phyloP scores from a whole-genome alignment of 495 filamentous ascomycete species.

The Hyphodiscus hymeniophilus region DNA sequence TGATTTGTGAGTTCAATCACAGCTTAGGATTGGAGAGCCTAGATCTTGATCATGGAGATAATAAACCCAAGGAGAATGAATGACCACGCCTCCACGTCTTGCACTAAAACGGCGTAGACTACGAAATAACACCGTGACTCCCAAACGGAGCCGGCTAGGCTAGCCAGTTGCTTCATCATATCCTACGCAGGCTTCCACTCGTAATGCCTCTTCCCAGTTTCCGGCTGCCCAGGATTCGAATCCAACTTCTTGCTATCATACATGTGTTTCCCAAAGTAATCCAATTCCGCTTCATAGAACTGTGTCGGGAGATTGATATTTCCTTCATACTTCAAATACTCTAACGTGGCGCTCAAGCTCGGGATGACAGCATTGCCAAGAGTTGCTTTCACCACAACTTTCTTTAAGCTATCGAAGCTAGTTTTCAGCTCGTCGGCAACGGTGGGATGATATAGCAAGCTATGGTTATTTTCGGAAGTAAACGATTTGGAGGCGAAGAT shows the following conservation, averaged over 20 bases:
- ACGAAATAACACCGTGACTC: too few species aligned
- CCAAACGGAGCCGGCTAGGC: too few species aligned
- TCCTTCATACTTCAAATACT: conserved; percentile 60
- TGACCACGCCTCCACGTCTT: too few species aligned
- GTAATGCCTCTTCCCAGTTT: conserved; percentile 45
- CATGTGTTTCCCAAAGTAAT: conserved; percentile 66
- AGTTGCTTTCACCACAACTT: conserved; percentile 46
- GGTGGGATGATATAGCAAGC: conserved; percentile 31
- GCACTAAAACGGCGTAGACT: too few species aligned
- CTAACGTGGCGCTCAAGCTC: conserved; percentile 53
- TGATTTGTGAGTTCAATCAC: too few species aligned
- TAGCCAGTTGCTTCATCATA: neutral
- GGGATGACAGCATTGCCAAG: conserved; percentile 58
- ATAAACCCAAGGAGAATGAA: too few species aligned
- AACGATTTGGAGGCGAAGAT: neutral
- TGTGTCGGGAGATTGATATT: conserved; percentile 52
- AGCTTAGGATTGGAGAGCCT: too few species aligned
- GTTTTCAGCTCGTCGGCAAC: conserved; percentile 46
- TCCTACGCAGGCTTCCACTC: conserved; percentile 45
- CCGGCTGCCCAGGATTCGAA: conserved; percentile 30
- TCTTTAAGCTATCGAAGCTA: conserved; percentile 44
- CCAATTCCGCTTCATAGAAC: conserved; percentile 70
- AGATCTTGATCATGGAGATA: too few species aligned
- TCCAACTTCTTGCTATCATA: conserved; percentile 49
- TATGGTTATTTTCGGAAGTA: conserved; percentile 30